A percentile compares a stretch with the other conserved stretches of the same genome.
Conservation (phyloP, 2,329 filamentous ascomycete species). For the Pyrenophora tritici-repentis region DNA sequence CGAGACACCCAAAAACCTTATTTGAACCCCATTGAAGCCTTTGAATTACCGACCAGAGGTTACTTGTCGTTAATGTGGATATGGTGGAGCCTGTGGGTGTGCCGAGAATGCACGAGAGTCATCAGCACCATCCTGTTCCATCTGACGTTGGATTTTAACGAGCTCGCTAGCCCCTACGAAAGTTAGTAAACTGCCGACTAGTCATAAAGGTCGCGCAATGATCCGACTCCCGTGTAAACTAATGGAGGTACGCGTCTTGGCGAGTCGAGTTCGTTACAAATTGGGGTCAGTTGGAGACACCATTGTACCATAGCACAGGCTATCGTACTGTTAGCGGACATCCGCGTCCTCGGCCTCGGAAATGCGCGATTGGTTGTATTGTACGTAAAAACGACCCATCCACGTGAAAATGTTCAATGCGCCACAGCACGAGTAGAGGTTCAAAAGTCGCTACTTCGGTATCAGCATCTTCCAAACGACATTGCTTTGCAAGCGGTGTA, state of each 20-base stretch:
- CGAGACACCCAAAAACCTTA: slow-evolving; percentile 35
- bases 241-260: background rate
- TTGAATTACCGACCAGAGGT: slow-evolving; percentile 30
- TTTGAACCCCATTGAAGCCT: slow-evolving; percentile 30
- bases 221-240: no score
- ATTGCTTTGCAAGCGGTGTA: background rate
- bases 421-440: background rate
- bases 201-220: slow-evolving; percentile 22
- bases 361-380: slow-evolving; percentile 10
- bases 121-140: slow-evolving; percentile 24
- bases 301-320: background rate
- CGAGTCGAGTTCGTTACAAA: background rate
- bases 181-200: slow-evolving; percentile 31
- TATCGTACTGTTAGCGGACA: slow-evolving; percentile 6
- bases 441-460: no score
- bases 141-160: slow-evolving; percentile 28
- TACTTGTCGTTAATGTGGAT: slow-evolving; percentile 30
- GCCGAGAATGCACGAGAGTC: slow-evolving; percentile 28
- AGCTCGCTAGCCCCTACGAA: slow-evolving; percentile 23
- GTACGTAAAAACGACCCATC: slow-evolving; percentile 15
- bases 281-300: no score
- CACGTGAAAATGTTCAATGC: background rate
- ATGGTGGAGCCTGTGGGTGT: slow-evolving; percentile 27
- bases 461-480: background rate
- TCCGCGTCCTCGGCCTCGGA: background rate